These are phyloP conservation scores for Xanthoconium separans DNA, from an alignment of 1,284 basidiomycete species.

Conservation along the genomic window DNA sequence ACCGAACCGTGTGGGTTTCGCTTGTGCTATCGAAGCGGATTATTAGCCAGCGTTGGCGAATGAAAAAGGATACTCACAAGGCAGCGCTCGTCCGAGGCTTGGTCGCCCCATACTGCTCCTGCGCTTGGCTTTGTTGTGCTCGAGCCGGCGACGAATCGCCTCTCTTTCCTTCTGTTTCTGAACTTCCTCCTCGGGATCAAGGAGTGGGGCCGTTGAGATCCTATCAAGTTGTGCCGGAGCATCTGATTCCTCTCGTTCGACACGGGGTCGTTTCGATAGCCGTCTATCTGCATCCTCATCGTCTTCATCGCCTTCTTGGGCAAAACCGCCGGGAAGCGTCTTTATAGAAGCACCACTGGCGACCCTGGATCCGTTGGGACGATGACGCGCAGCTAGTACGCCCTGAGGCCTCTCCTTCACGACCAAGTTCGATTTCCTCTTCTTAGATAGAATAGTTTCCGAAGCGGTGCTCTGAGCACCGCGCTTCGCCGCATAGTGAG, in stretches of 20 bases:
- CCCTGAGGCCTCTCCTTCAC: slow-evolving; percentile 44
- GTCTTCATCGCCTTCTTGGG: slow-evolving; percentile 46
- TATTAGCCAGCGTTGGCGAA: slow-evolving; percentile 7
- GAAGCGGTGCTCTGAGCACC: slow-evolving; percentile 17
- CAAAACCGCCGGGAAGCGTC: slow-evolving; percentile 58
- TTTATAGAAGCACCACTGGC: slow-evolving; percentile 44
- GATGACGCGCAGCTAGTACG: slow-evolving; percentile 19
- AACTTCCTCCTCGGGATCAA: slow-evolving; percentile 35
- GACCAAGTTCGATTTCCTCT: slow-evolving; percentile 44
- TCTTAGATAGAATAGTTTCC: slow-evolving; percentile 31
- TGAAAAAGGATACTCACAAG: slow-evolving; percentile 34
- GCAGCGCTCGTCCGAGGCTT: slow-evolving; percentile 39
- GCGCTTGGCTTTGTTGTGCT: slow-evolving; percentile 59
- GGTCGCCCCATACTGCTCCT: slow-evolving; percentile 60
- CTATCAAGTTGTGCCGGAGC: slow-evolving; percentile 6
- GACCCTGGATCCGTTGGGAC: slow-evolving; percentile 25
- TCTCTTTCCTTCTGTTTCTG: slow-evolving; percentile 51
- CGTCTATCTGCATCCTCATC: slow-evolving; percentile 30
- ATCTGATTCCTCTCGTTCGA: slow-evolving; percentile 32
- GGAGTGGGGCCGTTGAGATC: neutral
- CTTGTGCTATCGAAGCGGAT: slow-evolving; percentile 33
- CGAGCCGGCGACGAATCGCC: slow-evolving; percentile 58
- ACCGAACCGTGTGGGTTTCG: slow-evolving; percentile 48
- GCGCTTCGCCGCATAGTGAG: slow-evolving; percentile 55
- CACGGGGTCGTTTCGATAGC: slow-evolving; percentile 43